A percentile compares a stretch with the other conserved stretches of the same genome.
Conservation (phyloP, 805 yeast species). For the Yarrowia hollandica region DNA sequence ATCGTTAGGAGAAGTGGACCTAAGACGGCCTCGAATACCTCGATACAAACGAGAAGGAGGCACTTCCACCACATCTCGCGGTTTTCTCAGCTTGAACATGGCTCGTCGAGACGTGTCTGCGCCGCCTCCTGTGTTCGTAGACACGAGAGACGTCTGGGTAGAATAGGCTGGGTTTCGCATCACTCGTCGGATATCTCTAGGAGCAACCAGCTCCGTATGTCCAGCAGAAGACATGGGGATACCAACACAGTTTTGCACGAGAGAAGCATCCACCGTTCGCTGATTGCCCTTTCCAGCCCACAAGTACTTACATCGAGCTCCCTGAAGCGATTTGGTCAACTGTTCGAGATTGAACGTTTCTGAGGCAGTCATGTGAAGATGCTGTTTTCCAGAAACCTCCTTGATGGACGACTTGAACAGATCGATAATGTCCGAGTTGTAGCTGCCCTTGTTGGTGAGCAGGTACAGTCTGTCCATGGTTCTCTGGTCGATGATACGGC, state of each 20-base stretch:
- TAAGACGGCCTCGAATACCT: conserved; percentile 13
- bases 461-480: conserved; percentile 53
- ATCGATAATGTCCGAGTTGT: conserved; percentile 42
- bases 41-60: conserved; percentile 4
- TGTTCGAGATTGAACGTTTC: conserved; percentile 44
- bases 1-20: conserved; percentile 8
- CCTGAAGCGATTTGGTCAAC: conserved; percentile 39
- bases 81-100: conserved; percentile 23
- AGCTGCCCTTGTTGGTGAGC: conserved; percentile 48
- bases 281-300: conserved; percentile 56
- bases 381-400: conserved; percentile 52
- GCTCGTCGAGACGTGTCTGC: conserved; percentile 13
- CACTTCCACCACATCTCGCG: conserved; percentile 12
- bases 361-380: conserved; percentile 38
- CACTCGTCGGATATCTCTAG: conserved; percentile 14
- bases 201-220: not conserved
- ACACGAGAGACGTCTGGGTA: not conserved
- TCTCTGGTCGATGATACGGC: conserved; percentile 55
- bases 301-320: conserved; percentile 41
- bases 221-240: conserved; percentile 25
- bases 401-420: conserved; percentile 74
- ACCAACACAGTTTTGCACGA: conserved; percentile 12
- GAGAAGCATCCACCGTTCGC: conserved; percentile 35
- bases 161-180: conserved; percentile 2
- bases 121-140: not conserved